Evolutionary conservation across 345 rosid genomes (phyloP), one percentile per base, ranked within the genome.

Genomic region (Jatropha curcas): DNA sequence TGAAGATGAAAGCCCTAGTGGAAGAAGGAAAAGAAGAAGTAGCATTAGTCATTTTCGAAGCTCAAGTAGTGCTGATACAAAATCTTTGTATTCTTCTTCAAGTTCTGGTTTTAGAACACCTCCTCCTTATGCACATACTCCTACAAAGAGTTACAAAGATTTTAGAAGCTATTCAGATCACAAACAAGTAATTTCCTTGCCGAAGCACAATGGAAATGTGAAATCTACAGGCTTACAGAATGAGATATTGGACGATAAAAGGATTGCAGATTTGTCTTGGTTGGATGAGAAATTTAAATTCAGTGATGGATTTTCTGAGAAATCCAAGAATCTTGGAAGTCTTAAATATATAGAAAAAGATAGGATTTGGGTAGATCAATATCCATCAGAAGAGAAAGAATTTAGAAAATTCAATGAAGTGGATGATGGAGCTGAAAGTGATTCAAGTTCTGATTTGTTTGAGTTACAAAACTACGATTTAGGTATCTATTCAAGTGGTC

Each of bases 391-490:
- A 28, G 64, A 63, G 52, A 72, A 79, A 45, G 85, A 72, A 74
- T 74, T 72, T 70, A 74, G 71, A 75, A 83, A 79, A 70, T 81
- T 69, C 65, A 74, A 31, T 31, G 83, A 79, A 25, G 74, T 72
- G 13, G 94, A 92, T 71, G 89, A 83, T 64, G 92, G 92, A 7
- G 88, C 86, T 51, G 97, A 90, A 37, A 94, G 97, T 71, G 98
- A 94, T 84, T 90, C 97, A 27, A 94, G 98, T 78, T 94, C 97
- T 61, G 98, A 94, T 84, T 86, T 94, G 80, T 94, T 94, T 55
- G 98, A 94, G 82, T 63, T 94, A 79, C 90, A 88, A 48, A 94
- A 86, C 79, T 94, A 89, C 69, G 92, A 92, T 79, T 68, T 90
- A 71, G 90, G 82, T 16, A 80, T 77, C 60, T 83, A 81, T 72